phyloP scores from a whole-genome alignment of 2,329 filamentous ascomycete genomes.

The Colletotrichum spaethianum region DNA sequence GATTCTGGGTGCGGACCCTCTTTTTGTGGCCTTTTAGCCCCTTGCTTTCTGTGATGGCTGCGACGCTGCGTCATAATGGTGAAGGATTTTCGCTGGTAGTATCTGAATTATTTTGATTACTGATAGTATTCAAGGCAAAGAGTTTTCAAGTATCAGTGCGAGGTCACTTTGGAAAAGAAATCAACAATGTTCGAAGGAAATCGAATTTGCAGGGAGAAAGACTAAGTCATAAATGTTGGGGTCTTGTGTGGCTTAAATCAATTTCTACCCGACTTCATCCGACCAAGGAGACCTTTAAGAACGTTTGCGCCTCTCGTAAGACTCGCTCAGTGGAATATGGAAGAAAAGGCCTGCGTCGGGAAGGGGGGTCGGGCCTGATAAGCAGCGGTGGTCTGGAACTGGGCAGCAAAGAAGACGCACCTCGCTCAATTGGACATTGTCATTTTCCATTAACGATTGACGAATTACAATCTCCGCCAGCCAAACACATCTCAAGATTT shows the following conservation, averaged over 20 bases:
- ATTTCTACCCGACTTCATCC: not conserved
- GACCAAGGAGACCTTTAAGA: not conserved
- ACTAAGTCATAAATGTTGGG: too few relatives aligned
- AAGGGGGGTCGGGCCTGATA: constrained; percentile 3
- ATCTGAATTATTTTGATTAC: not conserved
- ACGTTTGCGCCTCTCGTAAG: not conserved
- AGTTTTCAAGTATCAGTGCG: too few relatives aligned
- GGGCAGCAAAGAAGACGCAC: constrained; percentile 4
- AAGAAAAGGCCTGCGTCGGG: not conserved
- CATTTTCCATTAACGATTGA: not conserved
- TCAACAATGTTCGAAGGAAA: not conserved
- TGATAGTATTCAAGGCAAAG: too few relatives aligned
- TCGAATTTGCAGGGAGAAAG: too few relatives aligned
- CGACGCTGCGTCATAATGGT: not conserved
- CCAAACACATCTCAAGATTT: constrained; percentile 3
- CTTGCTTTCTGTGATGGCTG: constrained; percentile 6
- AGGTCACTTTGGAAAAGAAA: not conserved
- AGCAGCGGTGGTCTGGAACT: not conserved
- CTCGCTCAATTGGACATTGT: not conserved
- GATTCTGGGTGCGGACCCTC: not conserved
- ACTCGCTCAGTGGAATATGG: not conserved
- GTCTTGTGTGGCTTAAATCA: not conserved
- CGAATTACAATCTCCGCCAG: not conserved
- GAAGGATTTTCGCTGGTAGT: not conserved
- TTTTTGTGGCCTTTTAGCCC: not conserved